Percentiles rank a stretch among this genome's conserved stretches.
Conservation (phyloP, 148 eudicot species). For the Cornus controversa region DNA sequence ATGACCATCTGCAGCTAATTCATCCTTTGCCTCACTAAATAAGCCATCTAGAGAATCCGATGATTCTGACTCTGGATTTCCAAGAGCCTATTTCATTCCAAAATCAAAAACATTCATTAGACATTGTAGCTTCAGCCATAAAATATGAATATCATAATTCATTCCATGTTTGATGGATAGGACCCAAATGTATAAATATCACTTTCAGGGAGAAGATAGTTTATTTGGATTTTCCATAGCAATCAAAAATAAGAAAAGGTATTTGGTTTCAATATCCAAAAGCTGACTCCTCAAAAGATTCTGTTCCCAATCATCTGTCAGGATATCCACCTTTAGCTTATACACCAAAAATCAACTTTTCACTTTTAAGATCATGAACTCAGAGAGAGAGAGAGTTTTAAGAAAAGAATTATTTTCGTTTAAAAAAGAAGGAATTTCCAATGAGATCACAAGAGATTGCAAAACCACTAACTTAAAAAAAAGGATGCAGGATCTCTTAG, state of each 20-base stretch:
- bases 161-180: neutral
- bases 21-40: constrained; percentile 24
- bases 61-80: constrained; percentile 42
- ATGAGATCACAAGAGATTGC: neutral
- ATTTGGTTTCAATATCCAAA: neutral
- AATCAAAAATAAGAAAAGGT: neutral
- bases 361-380: neutral
- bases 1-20: constrained; percentile 22
- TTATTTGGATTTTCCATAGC: neutral
- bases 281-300: neutral
- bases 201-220: too few relatives aligned
- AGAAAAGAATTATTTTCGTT: neutral
- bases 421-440: neutral
- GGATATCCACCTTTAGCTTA: neutral
- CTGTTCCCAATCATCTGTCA: neutral
- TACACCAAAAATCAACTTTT: neutral
- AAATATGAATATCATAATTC: neutral
- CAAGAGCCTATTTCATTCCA: constrained; percentile 27
- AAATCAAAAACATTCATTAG: neutral
- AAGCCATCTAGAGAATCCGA: constrained; percentile 36
- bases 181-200: neutral
- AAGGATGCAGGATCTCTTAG: too few relatives aligned
- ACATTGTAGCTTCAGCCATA: neutral
- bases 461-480: too few relatives aligned
- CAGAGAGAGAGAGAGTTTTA: neutral